These are phyloP conservation scores for Rhizomucor miehei DNA, from an alignment of 371 early-diverging fungal genomes.

Conservation along the genomic window DNA sequence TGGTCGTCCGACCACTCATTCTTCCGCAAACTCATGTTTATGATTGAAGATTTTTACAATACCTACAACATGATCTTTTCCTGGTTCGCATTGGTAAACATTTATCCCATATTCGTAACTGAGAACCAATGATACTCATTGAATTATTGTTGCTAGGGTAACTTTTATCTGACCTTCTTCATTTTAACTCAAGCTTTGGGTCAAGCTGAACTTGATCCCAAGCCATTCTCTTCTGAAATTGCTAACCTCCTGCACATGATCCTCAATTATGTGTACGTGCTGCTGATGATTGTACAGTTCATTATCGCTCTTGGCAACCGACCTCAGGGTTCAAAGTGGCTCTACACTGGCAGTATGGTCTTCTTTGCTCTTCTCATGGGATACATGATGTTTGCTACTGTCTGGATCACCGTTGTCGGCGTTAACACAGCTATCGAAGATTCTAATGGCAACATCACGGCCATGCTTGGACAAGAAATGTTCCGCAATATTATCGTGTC, in stretches of 20 bases:
- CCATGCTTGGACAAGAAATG: slow-evolving; percentile 30
- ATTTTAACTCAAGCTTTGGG: slow-evolving; percentile 50
- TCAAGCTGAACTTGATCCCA: slow-evolving; percentile 9
- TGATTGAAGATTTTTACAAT: slow-evolving; percentile 73
- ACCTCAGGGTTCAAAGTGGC: slow-evolving; percentile 75
- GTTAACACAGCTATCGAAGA: slow-evolving; percentile 32
- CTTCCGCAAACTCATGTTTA: slow-evolving; percentile 60
- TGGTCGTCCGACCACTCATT: slow-evolving; percentile 69
- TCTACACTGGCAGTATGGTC: slow-evolving; percentile 53
- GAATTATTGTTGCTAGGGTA: too few species aligned
- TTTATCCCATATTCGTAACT: too few species aligned
- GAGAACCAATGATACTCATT: too few species aligned
- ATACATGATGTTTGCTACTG: slow-evolving; percentile 60
- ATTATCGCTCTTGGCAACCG: slow-evolving; percentile 79
- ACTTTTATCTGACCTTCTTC: slow-evolving; percentile 76
- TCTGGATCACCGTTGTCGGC: slow-evolving; percentile 50
- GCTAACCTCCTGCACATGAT: slow-evolving; percentile 45
- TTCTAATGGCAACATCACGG: slow-evolving; percentile 16
- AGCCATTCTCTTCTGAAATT: slow-evolving; percentile 50
- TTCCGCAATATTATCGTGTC: slow-evolving; percentile 64
- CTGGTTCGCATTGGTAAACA: slow-evolving; percentile 70
- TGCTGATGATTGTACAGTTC: slow-evolving; percentile 63
- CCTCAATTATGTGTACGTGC: slow-evolving; percentile 58
- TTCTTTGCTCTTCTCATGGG: slow-evolving; percentile 57
- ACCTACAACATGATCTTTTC: slow-evolving; percentile 70